Conservation (phyloP, 2,329 filamentous ascomycete genomes). For the Alternaria triticimaculans region DNA sequence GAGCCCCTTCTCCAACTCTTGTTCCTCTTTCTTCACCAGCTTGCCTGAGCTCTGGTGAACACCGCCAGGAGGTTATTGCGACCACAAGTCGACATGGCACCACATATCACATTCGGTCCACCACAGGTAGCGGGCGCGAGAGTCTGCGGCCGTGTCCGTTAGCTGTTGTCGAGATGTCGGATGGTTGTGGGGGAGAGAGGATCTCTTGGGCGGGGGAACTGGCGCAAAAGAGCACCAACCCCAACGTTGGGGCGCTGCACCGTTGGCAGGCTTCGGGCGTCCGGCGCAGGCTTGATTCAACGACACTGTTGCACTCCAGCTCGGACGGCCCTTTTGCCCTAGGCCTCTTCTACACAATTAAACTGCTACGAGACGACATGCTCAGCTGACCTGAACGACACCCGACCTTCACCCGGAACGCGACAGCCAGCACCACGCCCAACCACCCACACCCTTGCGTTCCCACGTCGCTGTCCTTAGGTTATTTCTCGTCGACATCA, state of each 20-base stretch:
- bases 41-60: neutral
- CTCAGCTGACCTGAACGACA: constrained; percentile 18
- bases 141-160: constrained; percentile 77
- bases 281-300: neutral
- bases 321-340: constrained; percentile 16
- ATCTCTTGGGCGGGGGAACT: neutral
- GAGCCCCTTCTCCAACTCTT: neutral
- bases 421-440: constrained; percentile 27
- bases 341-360: constrained; percentile 17
- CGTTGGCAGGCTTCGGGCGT: no score
- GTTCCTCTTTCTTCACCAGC: neutral
- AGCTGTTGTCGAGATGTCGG: constrained; percentile 80
- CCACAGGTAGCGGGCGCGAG: constrained; percentile 74
- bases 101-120: accelerated
- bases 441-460: neutral
- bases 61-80: neutral
- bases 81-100: neutral
- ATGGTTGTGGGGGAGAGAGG: constrained; percentile 57
- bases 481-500: neutral
- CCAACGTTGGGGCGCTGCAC: neutral
- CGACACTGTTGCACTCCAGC: neutral
- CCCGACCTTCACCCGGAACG: constrained; percentile 11
- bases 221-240: no score
- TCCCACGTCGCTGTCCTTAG: neutral
- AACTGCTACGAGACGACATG: constrained; percentile 23